These are phyloP conservation scores for Fusarium succisae DNA, from an alignment of 2,329 filamentous ascomycete species.

Conservation along the genomic window DNA sequence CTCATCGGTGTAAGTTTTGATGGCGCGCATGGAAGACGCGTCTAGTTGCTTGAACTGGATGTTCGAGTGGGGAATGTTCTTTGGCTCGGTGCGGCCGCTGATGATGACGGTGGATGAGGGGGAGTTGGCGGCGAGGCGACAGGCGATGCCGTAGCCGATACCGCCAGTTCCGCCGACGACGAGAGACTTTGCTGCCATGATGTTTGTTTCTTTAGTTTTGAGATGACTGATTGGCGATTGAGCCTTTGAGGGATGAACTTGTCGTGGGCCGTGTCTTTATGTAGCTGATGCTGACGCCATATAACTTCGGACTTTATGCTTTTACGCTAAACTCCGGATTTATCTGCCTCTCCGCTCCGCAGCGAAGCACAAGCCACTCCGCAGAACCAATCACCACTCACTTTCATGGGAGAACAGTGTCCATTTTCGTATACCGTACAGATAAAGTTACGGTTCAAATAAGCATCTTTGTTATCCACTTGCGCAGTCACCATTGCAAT, in stretches of 20 bases:
- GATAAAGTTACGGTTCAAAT: background rate
- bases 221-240: too few relatives aligned
- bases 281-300: background rate
- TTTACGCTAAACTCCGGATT: background rate
- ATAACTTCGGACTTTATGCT: background rate
- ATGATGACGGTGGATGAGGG: constrained; percentile 45
- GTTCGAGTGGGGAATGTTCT: constrained; percentile 44
- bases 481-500: background rate
- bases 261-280: background rate
- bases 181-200: constrained; percentile 42
- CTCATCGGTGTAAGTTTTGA: constrained; percentile 47
- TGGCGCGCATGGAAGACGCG: constrained; percentile 47
- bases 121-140: constrained; percentile 44
- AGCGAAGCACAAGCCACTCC: background rate
- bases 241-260: background rate
- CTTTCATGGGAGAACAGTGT: background rate
- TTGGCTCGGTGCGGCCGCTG: constrained; percentile 46
- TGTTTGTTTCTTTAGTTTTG: background rate
- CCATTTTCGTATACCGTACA: background rate
- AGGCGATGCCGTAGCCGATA: constrained; percentile 50
- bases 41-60: constrained; percentile 47
- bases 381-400: background rate
- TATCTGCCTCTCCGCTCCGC: constrained; percentile 1
- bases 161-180: constrained; percentile 50
- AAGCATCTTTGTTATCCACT: background rate